A percentile compares a stretch with the other conserved stretches of the same genome.
These are phyloP conservation scores for Volvox reticuliferus DNA, from an alignment of 139 green algal species.

Conservation along the genomic window DNA sequence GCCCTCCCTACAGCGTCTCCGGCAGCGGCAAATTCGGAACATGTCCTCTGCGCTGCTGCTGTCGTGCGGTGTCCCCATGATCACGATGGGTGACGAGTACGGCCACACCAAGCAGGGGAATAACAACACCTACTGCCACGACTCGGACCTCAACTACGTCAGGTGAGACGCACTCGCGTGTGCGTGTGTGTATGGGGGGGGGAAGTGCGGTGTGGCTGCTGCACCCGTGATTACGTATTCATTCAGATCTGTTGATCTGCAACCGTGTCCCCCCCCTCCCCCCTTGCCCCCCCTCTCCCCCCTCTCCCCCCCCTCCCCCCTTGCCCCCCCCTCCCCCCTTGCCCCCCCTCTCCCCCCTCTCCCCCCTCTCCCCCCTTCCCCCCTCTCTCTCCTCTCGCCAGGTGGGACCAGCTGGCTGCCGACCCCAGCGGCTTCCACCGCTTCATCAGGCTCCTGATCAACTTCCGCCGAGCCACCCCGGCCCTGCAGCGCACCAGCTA, in stretches of 20 bases:
- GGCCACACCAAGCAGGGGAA: slow-evolving; percentile 96
- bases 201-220: neutral
- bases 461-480: slow-evolving; percentile 51
- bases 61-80: slow-evolving; percentile 94
- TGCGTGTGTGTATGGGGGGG: too few species aligned
- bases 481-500: slow-evolving; percentile 77
- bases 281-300: too few species aligned
- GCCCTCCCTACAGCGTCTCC: slow-evolving; percentile 56
- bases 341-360: too few species aligned
- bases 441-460: slow-evolving; percentile 83
- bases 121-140: slow-evolving; percentile 99
- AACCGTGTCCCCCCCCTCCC: too few species aligned
- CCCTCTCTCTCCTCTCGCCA: neutral
- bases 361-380: neutral
- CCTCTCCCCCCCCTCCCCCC: too few species aligned
- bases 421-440: slow-evolving; percentile 81
- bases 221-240: neutral
- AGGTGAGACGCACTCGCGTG: neutral
- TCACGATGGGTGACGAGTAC: slow-evolving; percentile 98
- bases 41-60: slow-evolving; percentile 90
- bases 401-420: slow-evolving; percentile 77
- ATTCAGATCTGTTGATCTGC: too few species aligned
- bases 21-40: slow-evolving; percentile 92
- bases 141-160: slow-evolving; percentile 85
- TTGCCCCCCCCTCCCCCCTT: too few species aligned